Evolutionary conservation across 2,329 filamentous ascomycete genomes (phyloP).

Genomic region (Ascocoryne sarcoides): DNA sequence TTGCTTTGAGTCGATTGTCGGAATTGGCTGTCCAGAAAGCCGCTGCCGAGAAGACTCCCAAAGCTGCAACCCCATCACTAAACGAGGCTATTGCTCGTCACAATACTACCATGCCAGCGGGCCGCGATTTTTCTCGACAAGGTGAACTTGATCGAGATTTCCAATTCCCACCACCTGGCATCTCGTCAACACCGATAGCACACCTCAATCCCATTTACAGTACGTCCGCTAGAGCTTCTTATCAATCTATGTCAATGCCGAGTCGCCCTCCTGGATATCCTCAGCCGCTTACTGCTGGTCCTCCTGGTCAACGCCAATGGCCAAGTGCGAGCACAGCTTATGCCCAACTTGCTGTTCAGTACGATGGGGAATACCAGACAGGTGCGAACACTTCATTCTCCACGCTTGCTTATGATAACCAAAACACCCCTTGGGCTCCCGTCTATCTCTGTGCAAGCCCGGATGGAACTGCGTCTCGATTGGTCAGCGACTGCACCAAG

Average conservation of each 20-base stretch:
- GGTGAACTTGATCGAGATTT: slow-evolving; percentile 18
- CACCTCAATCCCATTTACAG: slow-evolving; percentile 19
- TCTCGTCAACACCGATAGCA: slow-evolving; percentile 2
- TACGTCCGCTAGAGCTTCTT: slow-evolving; percentile 4
- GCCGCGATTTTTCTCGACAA: neutral
- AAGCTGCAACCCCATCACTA: too few relatives aligned
- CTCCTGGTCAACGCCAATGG: slow-evolving; percentile 26
- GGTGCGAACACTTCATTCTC: neutral
- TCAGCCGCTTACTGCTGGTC: slow-evolving; percentile 29
- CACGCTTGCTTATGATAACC: neutral
- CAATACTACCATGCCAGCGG: neutral
- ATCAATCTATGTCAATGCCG: neutral
- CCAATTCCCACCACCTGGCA: slow-evolving; percentile 21
- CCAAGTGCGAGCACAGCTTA: slow-evolving; percentile 1
- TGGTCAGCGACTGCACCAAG: neutral
- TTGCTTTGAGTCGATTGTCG: slow-evolving; percentile 19
- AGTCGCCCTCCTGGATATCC: slow-evolving; percentile 20
- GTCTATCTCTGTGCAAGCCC: too few relatives aligned
- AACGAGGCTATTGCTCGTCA: neutral
- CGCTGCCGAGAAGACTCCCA: neutral
- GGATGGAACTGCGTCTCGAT: neutral
- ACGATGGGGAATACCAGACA: slow-evolving; percentile 1
- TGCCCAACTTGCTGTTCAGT: neutral
- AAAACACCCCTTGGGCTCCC: neutral
- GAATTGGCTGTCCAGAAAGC: slow-evolving; percentile 18